phyloP scores from a whole-genome alignment of 805 yeast genomes.

The Saturnispora zaruensis region DNA sequence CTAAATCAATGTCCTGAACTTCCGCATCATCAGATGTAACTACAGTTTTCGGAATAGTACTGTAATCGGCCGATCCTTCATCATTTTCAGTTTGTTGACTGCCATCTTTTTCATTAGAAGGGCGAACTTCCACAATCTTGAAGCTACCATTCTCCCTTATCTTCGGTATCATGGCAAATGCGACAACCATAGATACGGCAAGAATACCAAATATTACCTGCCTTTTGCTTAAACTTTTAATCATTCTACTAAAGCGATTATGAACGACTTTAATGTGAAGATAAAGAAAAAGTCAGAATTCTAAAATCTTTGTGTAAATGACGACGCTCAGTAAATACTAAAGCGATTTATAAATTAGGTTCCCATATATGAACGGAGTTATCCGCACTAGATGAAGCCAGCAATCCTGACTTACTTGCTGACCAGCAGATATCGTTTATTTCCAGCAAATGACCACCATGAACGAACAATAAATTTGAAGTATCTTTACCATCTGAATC shows the following conservation, averaged over 20 bases:
- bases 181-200: constrained; percentile 4
- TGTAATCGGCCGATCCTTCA: background rate
- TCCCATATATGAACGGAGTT: constrained; percentile 84
- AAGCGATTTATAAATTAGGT: constrained; percentile 32
- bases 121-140: background rate
- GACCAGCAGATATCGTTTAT: constrained; percentile 84
- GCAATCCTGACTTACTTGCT: constrained; percentile 55
- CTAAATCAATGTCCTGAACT: constrained; percentile 7
- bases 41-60: background rate
- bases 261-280: background rate
- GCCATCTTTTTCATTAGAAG: background rate
- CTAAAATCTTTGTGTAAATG: background rate
- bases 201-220: background rate
- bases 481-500: constrained; percentile 15
- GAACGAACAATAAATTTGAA: constrained; percentile 48
- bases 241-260: background rate
- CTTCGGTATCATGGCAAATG: constrained; percentile 12
- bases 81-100: background rate
- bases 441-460: constrained; percentile 83
- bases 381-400: constrained; percentile 76
- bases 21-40: constrained; percentile 2
- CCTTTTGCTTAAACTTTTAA: background rate
- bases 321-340: background rate
- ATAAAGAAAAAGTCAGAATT: background rate
- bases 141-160: background rate